phyloP scores from a whole-genome alignment of 495 filamentous ascomycete species.

The Penicillium longicatenatum region DNA sequence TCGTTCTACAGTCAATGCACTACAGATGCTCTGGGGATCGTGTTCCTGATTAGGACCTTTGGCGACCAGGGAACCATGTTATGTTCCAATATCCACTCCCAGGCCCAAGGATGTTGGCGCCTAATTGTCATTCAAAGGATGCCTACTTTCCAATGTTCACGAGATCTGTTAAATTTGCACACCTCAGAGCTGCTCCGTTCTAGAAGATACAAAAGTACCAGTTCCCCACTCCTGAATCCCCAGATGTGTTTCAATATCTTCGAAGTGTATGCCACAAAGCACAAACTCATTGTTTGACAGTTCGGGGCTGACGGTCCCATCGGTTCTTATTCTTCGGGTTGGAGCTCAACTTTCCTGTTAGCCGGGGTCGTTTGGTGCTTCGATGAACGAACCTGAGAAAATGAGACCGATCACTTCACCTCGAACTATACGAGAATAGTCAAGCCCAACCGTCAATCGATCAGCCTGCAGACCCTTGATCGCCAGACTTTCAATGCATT shows the following conservation, averaged over 20 bases:
- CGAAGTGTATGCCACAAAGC: background rate
- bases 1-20: background rate
- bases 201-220: conserved; percentile 3
- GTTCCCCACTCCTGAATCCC: background rate
- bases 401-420: background rate
- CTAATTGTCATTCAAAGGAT: background rate
- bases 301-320: background rate
- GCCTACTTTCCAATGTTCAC: background rate
- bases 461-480: background rate
- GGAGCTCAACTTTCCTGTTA: too few relatives aligned
- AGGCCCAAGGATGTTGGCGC: background rate
- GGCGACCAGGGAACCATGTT: background rate
- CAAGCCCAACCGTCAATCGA: background rate
- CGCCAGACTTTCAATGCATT: background rate
- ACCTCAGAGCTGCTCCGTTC: background rate
- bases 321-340: too few relatives aligned
- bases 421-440: background rate
- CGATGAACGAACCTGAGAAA: background rate
- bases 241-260: background rate
- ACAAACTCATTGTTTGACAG: background rate
- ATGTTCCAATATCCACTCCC: background rate
- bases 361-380: too few relatives aligned
- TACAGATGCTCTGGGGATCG: background rate
- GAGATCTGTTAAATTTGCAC: background rate
- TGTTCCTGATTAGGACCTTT: background rate